These are phyloP conservation scores for Cotoneaster glaucophyllus DNA, from an alignment of 306 rosid genomes.

Conservation along the genomic window DNA sequence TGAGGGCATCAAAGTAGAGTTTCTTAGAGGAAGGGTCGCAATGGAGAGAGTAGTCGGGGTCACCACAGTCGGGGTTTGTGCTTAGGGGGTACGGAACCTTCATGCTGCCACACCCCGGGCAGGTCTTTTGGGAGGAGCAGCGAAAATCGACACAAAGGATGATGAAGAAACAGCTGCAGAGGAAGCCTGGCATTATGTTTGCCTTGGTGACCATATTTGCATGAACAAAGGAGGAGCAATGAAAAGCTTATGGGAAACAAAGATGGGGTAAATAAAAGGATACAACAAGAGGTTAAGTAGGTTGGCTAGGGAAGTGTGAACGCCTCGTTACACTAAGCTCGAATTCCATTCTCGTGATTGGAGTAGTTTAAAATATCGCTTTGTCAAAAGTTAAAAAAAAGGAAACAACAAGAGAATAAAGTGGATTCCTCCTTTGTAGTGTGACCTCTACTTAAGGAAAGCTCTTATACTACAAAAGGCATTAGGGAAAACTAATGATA, in stretches of 20 bases:
- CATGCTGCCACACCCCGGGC: constrained; percentile 69
- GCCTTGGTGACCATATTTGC: constrained; percentile 37
- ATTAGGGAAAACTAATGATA: constrained; percentile 5
- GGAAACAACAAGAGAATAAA: constrained; percentile 49
- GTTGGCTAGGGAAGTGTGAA: not conserved
- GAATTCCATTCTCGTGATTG: no score
- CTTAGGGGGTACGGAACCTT: constrained; percentile 84
- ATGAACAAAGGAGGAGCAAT: constrained; percentile 21
- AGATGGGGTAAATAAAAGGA: constrained; percentile 27
- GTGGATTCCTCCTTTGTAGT: constrained; percentile 11
- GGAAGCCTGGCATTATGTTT: constrained; percentile 24
- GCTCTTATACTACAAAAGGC: constrained; percentile 35
- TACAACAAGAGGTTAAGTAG: constrained; percentile 47
- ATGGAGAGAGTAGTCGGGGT: constrained; percentile 49
- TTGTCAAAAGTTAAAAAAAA: constrained; percentile 16
- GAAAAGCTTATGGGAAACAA: constrained; percentile 23
- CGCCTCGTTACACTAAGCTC: not conserved
- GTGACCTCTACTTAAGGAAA: constrained; percentile 29
- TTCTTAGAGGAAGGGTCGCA: constrained; percentile 51
- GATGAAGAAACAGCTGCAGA: constrained; percentile 28
- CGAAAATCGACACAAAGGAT: constrained; percentile 25
- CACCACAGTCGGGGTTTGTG: constrained; percentile 64
- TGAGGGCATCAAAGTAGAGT: constrained; percentile 55
- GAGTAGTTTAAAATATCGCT: not conserved
- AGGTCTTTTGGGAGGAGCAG: constrained; percentile 52